These are phyloP conservation scores for Dactylonectria macrodidyma DNA, from an alignment of 2,329 filamentous ascomycete genomes.

Conservation along the genomic window DNA sequence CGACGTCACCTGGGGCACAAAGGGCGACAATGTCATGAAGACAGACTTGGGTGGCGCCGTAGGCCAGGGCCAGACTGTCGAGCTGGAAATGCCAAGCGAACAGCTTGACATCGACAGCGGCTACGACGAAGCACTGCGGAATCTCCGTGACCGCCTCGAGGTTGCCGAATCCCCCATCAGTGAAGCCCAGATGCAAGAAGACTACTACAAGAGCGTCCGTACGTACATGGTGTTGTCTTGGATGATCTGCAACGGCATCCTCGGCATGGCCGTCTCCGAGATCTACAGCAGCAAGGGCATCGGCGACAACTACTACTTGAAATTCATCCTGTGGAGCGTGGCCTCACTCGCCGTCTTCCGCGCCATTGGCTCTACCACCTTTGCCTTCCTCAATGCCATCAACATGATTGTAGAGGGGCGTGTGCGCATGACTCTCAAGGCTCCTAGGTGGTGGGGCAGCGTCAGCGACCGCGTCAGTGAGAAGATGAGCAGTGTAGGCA, in stretches of 20 bases:
- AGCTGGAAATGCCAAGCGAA: slow-evolving; percentile 97
- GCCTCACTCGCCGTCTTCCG: slow-evolving; percentile 90
- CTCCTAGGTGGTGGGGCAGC: slow-evolving; percentile 66
- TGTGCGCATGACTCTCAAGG: slow-evolving; percentile 72
- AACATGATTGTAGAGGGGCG: slow-evolving; percentile 91
- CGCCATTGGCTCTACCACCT: slow-evolving; percentile 84
- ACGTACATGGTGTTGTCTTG: slow-evolving; percentile 98
- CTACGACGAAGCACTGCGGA: slow-evolving; percentile 96
- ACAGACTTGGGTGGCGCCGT: slow-evolving; percentile 92
- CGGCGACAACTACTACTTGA: slow-evolving; percentile 89
- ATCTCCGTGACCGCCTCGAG: slow-evolving; percentile 92
- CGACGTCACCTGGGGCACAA: slow-evolving; percentile 70
- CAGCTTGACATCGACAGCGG: slow-evolving; percentile 98
- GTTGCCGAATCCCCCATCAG: slow-evolving; percentile 74
- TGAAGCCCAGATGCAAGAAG: slow-evolving; percentile 92
- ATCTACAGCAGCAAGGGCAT: slow-evolving; percentile 82
- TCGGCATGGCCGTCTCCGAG: slow-evolving; percentile 94
- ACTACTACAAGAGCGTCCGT: slow-evolving; percentile 97
- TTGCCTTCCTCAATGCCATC: slow-evolving; percentile 86
- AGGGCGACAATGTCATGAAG: slow-evolving; percentile 95
- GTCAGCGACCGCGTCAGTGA: slow-evolving; percentile 61
- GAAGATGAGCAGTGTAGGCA: slow-evolving; percentile 65
- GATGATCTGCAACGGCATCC: slow-evolving; percentile 92
- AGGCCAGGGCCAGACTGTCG: slow-evolving; percentile 84
- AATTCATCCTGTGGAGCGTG: slow-evolving; percentile 94